Conservation (phyloP, 2,329 filamentous ascomycete genomes). For the Sporothrix schenckii region DNA sequence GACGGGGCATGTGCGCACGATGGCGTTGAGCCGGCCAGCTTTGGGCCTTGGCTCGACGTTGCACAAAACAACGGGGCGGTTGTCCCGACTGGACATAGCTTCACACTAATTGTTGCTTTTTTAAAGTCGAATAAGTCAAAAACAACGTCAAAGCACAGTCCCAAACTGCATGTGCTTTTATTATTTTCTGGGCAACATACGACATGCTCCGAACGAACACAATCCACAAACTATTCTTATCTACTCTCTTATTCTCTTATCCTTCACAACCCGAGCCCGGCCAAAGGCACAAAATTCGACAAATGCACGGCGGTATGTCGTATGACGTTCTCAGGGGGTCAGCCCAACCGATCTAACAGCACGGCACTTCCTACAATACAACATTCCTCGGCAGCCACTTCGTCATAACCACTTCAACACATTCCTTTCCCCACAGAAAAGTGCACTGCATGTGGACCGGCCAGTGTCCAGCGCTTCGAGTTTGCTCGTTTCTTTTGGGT, state of each 20-base stretch:
- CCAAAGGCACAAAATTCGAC: too few relatives aligned
- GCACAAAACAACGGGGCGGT: not conserved
- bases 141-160: slow-evolving; percentile 1
- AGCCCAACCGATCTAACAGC: too few relatives aligned
- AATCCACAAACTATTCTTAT: not conserved
- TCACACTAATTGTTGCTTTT: not conserved
- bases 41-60: too few relatives aligned
- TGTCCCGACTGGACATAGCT: slow-evolving; percentile 8
- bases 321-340: too few relatives aligned
- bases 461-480: not conserved
- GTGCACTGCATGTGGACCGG: not conserved
- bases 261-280: not conserved
- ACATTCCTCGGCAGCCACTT: slow-evolving; percentile 5
- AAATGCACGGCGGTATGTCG: too few relatives aligned
- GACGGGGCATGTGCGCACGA: slow-evolving; percentile 16
- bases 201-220: too few relatives aligned
- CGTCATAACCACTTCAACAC: slow-evolving; percentile 12
- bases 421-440: slow-evolving; percentile 27
- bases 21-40: not conserved
- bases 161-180: not conserved
- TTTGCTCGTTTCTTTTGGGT: slow-evolving; percentile 19
- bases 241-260: not conserved
- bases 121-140: not conserved
- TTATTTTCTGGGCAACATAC: not conserved
- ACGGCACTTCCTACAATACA: not conserved